phyloP scores from a whole-genome alignment of 169 alveolate genomes.

The Cryptosporidium xiaoi region DNA sequence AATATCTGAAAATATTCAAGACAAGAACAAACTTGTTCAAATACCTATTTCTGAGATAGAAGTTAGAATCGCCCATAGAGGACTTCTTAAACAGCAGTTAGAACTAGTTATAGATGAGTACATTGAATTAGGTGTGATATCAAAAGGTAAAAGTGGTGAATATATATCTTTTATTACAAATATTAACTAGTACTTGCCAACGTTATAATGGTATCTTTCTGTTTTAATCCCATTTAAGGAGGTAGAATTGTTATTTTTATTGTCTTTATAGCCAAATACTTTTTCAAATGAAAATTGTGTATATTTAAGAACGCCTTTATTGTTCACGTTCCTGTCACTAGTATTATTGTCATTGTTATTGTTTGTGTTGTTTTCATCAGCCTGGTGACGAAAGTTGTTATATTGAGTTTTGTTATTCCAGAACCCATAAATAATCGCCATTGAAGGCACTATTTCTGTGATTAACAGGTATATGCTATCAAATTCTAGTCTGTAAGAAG shows the following conservation, averaged over 20 bases:
- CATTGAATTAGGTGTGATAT: conserved; percentile 82
- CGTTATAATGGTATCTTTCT: background rate
- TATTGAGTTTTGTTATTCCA: conserved; percentile 23
- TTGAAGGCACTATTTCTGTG: conserved; percentile 17
- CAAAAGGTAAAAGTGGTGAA: conserved; percentile 78
- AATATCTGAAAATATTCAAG: conserved; percentile 84
- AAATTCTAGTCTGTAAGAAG: background rate
- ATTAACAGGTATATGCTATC: conserved; percentile 12
- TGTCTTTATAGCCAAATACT: background rate
- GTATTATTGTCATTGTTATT: background rate
- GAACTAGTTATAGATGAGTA: conserved; percentile 81
- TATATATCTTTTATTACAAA: conserved; percentile 55
- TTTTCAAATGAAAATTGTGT: background rate
- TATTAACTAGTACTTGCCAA: background rate
- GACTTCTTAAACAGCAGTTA: conserved; percentile 42
- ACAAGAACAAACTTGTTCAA: conserved; percentile 79
- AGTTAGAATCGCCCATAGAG: conserved; percentile 39
- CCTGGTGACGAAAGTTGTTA: too few species aligned
- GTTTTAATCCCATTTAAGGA: background rate
- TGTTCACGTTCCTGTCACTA: background rate
- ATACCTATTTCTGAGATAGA: conserved; percentile 74
- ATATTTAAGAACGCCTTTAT: background rate
- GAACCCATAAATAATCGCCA: conserved; percentile 38
- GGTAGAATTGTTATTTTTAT: conserved; percentile 5
- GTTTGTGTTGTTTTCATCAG: too few species aligned